Conservation (phyloP, 306 rosid genomes). For the Neltuma alba region DNA sequence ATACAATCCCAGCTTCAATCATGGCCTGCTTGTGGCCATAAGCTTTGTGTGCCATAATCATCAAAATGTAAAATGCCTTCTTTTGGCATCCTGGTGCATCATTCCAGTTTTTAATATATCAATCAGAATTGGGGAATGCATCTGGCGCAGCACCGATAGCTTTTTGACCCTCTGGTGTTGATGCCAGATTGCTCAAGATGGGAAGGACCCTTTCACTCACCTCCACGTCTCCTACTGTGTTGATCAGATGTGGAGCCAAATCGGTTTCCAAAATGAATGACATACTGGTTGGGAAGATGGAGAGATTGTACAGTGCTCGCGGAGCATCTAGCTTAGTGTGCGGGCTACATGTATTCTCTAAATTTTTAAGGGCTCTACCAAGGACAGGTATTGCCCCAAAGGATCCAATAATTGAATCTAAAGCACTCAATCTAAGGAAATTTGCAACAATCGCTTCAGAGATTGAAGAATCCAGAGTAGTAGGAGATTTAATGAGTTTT, state of each 20-base stretch:
- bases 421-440: slow-evolving; percentile 89
- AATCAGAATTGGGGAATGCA: slow-evolving; percentile 59
- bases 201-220: slow-evolving; percentile 78
- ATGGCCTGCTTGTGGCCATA: slow-evolving; percentile 83
- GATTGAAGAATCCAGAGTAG: slow-evolving; percentile 50
- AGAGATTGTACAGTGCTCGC: slow-evolving; percentile 91
- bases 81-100: slow-evolving; percentile 95
- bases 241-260: slow-evolving; percentile 65
- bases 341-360: slow-evolving; percentile 45
- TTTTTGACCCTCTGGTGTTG: slow-evolving; percentile 75
- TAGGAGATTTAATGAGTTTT: slow-evolving; percentile 65
- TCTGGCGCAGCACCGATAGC: slow-evolving; percentile 61
- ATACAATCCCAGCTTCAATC: slow-evolving; percentile 84
- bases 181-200: slow-evolving; percentile 72
- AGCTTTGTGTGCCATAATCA: slow-evolving; percentile 92
- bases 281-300: slow-evolving; percentile 70
- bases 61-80: slow-evolving; percentile 77
- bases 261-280: slow-evolving; percentile 69
- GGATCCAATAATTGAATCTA: slow-evolving; percentile 87
- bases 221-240: slow-evolving; percentile 81
- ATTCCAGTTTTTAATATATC: slow-evolving; percentile 85
- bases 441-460: slow-evolving; percentile 90
- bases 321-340: slow-evolving; percentile 88
- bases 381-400: slow-evolving; percentile 81
- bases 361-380: slow-evolving; percentile 60